Conservation (phyloP, 495 filamentous ascomycete genomes). For the Penicillium herquei region DNA sequence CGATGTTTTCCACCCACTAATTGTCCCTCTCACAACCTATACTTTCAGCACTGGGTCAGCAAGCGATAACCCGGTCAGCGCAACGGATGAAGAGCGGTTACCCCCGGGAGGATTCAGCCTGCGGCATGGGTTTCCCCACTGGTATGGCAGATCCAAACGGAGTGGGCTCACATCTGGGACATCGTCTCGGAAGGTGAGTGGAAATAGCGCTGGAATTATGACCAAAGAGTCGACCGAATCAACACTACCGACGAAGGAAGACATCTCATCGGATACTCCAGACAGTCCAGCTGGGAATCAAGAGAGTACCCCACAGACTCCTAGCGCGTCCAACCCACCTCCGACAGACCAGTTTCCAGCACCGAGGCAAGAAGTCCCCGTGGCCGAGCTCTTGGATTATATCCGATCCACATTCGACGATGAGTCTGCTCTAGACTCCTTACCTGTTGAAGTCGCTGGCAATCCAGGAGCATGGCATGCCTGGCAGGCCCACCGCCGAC, state of each 20-base stretch:
- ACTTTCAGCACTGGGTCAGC: conserved; percentile 77
- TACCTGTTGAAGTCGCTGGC: conserved; percentile 78
- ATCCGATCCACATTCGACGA: conserved; percentile 79
- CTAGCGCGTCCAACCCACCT: conserved; percentile 17
- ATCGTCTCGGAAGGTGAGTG: conserved; percentile 40
- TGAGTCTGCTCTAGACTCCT: conserved; percentile 67
- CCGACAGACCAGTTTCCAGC: conserved; percentile 17
- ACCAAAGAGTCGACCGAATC: background rate
- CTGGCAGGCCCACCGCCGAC: conserved; percentile 68
- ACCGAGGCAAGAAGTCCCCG: conserved; percentile 30
- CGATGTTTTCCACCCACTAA: conserved; percentile 91
- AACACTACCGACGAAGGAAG: background rate
- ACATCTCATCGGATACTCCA: background rate
- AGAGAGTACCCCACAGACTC: conserved; percentile 5
- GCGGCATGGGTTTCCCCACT: conserved; percentile 82
- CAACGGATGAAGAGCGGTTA: conserved; percentile 74
- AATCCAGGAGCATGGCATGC: conserved; percentile 90
- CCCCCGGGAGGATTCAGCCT: conserved; percentile 87
- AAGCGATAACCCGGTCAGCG: conserved; percentile 69
- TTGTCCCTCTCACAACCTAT: conserved; percentile 86
- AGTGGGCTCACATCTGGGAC: conserved; percentile 28
- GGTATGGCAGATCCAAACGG: conserved; percentile 62
- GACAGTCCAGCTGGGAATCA: background rate
- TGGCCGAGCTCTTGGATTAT: conserved; percentile 63
- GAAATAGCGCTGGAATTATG: conserved; percentile 12